A percentile compares a stretch with the other conserved stretches of the same genome.
Conservation (phyloP, 345 rosid species). For the Rhodomyrtus tomentosa region DNA sequence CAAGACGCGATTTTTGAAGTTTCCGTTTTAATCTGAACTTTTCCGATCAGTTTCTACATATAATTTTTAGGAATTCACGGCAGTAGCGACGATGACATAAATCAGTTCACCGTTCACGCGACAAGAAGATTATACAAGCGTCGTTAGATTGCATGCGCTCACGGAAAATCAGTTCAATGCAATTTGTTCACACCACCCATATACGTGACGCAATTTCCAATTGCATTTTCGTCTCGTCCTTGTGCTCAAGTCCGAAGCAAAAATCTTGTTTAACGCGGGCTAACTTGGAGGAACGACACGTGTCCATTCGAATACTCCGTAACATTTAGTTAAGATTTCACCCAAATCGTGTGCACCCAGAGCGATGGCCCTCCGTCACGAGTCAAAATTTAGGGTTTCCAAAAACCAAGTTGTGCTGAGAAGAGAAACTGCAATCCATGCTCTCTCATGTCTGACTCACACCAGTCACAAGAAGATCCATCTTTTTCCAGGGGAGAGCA, state of each 20-base stretch:
- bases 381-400: neutral
- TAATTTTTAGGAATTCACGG: neutral
- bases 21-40: neutral
- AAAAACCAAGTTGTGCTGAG: neutral
- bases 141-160: neutral
- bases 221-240: neutral
- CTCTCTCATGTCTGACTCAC: neutral
- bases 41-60: neutral
- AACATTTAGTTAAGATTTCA: neutral
- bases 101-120: neutral
- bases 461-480: neutral
- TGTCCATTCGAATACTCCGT: neutral
- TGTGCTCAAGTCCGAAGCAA: accelerated
- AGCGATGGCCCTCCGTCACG: neutral
- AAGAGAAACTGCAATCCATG: neutral
- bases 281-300: neutral
- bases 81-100: neutral
- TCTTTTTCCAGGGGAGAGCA: neutral
- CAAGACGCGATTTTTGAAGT: neutral
- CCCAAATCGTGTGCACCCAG: neutral
- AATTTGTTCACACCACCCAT: neutral
- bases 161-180: neutral
- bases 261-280: neutral
- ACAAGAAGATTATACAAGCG: neutral
- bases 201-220: neutral